Evolutionary conservation across 164 flowering plant species (phyloP).

Genomic region (Stephania japonica): DNA sequence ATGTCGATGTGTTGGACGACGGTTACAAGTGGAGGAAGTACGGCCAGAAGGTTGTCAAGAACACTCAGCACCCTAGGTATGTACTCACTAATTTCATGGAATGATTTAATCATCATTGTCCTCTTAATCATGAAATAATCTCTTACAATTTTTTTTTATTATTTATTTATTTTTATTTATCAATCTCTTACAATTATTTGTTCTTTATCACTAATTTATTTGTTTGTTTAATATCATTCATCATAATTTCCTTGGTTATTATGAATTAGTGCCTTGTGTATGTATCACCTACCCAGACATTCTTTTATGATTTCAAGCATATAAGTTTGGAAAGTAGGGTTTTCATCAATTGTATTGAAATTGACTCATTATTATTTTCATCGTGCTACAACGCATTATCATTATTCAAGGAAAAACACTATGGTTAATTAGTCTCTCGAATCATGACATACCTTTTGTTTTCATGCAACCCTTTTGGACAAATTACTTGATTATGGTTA

Average conservation of each 20-base stretch:
- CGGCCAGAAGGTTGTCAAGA: conserved; percentile 90
- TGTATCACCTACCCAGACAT: not conserved
- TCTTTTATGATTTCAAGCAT: not conserved
- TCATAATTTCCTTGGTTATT: not conserved
- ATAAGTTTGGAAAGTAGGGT: not conserved
- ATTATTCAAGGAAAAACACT: not conserved
- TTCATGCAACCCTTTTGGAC: not conserved
- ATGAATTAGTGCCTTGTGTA: not conserved
- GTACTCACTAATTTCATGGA: not conserved
- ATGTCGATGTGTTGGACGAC: conserved; percentile 85
- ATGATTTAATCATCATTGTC: not conserved
- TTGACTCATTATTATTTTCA: no score
- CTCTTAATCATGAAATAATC: not conserved
- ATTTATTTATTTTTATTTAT: no score
- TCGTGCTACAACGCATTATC: not conserved
- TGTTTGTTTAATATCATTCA: not conserved
- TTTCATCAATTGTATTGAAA: not conserved
- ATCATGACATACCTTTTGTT: not conserved
- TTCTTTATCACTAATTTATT: no score
- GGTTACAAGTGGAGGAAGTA: conserved; percentile 94
- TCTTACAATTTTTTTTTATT: no score
- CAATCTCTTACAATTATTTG: no score
- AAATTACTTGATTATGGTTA: not conserved
- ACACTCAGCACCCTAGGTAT: conserved; percentile 89
- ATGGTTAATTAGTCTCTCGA: not conserved